Evolutionary conservation across 345 rosid species (phyloP), one percentile per base, ranked within the genome.

Genomic region (Boechera retrofracta): DNA sequence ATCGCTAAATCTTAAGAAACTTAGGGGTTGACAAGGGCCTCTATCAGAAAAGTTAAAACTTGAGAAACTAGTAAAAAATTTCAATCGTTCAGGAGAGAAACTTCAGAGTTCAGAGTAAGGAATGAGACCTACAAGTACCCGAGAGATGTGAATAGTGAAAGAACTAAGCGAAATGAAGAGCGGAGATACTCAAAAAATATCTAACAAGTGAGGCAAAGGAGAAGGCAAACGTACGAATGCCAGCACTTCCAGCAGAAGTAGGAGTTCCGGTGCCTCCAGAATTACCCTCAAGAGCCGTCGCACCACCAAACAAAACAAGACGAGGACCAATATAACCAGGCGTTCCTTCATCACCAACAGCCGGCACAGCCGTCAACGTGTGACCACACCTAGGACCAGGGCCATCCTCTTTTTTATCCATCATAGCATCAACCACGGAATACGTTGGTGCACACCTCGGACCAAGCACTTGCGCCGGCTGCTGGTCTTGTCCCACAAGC

Each of bases 301-400:
- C 98, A 59, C 98, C 98, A 31, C 98, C 98, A 5, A 92, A 90
- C 85, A 92, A 80, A 45, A 92, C 91, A 86, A 92, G 83, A 83
- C 98, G 87, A 15, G 94, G 96, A 48, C 98, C 98, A 67, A 90
- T 83, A 41, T 87, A 90, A 28, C 90, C 92, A 28, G 89, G 83
- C 68, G 90, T 47, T 65, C 98, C 98, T 56, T 92, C 98, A 76
- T 92, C 98, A 38, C 96, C 98, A n/a, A 92, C 91, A 0, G 96
- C 90, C 3, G 92, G 92, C 2, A 92, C 98, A 4, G 92, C 85
- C 13, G 98, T 92, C 79, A 92, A 76, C 10, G 98, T 92, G 68
- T 90, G 98, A 26, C 98, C 98, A 28, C 98, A 90, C 83, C 98
- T 80, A 24, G 92, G 98, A 36, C 98, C 98, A 12, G 98, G 94